These are phyloP conservation scores for Homolaphlyctis polyrhiza DNA, from an alignment of 371 early-diverging fungal species.

Conservation along the genomic window DNA sequence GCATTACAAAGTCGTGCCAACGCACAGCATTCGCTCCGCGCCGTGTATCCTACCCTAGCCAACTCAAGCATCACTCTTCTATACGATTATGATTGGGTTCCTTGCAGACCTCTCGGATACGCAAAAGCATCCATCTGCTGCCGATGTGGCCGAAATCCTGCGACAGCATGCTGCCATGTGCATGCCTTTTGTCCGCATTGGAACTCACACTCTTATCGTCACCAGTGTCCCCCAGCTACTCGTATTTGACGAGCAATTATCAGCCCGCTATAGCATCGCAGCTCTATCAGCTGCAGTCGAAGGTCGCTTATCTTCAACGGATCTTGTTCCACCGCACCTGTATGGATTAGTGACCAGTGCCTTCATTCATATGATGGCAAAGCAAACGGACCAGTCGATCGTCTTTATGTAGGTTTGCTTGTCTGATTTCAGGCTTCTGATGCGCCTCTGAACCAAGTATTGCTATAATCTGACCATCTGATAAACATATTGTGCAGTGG, in stretches of 20 bases:
- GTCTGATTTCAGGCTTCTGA: not conserved
- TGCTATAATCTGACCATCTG: not conserved
- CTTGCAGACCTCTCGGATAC: not conserved
- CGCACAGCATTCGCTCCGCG: no score
- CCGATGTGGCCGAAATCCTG: not conserved
- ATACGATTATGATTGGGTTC: not conserved
- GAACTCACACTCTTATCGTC: not conserved
- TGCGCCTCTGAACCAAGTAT: not conserved
- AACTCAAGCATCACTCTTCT: not conserved
- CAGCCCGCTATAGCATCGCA: not conserved
- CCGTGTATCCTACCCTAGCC: no score
- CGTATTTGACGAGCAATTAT: not conserved
- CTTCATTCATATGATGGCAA: slow-evolving; percentile 45
- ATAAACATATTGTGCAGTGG: slow-evolving; percentile 56
- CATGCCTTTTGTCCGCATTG: not conserved
- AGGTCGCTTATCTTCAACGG: not conserved
- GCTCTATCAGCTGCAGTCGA: no score
- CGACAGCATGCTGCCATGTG: not conserved
- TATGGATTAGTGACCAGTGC: slow-evolving; percentile 46
- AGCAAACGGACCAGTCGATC: slow-evolving; percentile 56
- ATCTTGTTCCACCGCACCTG: slow-evolving; percentile 22
- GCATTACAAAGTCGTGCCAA: no score
- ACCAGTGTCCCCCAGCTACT: not conserved
- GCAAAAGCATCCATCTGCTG: not conserved
- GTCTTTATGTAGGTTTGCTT: slow-evolving; percentile 35